Base-by-base conservation (phyloP, 345 rosid species). In the Boechera divaricarpa region DNA sequence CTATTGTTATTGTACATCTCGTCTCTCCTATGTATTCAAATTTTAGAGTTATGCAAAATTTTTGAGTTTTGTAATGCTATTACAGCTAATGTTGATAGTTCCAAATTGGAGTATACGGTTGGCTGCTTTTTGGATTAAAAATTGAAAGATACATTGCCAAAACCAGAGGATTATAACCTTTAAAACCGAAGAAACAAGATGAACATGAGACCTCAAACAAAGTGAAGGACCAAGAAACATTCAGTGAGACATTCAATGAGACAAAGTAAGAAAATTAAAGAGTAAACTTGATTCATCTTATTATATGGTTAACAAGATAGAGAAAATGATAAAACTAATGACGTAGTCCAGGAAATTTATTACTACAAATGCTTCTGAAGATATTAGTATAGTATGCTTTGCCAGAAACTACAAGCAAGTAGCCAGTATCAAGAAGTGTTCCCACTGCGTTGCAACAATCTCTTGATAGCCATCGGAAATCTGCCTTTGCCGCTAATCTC, bases 391-490 rank as follows among this genome's bases (percentile, higher is more conserved):
- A n/a, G 10, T 33, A 53, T 58, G 4, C 47, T 58, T 15, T 32
- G 24, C 8, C 21, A 9, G 10, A 36, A 33, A 3, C 2, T 1
- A 71, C 36, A 47, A 13, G 16, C 28, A 59, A 61, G 12, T 3
- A 5, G 61, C 76, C 61, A n/a, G 1, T 5, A 10, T 61, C 41
- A 10, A 18, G 41, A 61, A 26, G 39, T 49, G 61, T 15, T 58
- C 9, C 7, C 31, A 72, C 68, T 60, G 51, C 68, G 1, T 5
- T 48, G 41, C 68, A 72, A 49, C 76, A 60, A 0, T 5, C 41
- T 38, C 0, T 32, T 15, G 29, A 3, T 16, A 66, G 41, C 70
- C 31, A 33, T 31, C 32, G 36, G 13, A 0, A 10, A 33, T 49
- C 31, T 62, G 4, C 4, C 3, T 10, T 7, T 1, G 11, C 29